phyloP scores from a whole-genome alignment of 1,139 yeast genomes.

The Candida sanyaensis region DNA sequence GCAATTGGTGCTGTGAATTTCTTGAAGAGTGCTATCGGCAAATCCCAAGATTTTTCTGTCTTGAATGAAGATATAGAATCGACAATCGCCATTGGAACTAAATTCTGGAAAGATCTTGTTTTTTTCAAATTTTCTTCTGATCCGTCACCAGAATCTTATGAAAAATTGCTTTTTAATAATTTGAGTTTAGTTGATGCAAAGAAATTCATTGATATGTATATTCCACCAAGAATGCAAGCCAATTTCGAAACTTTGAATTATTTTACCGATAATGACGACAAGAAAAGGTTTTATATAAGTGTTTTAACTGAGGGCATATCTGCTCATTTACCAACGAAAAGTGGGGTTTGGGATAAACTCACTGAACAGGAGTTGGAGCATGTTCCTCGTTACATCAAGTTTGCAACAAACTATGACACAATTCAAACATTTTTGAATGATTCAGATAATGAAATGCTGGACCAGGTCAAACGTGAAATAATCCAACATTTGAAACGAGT shows the following conservation, averaged over 20 bases:
- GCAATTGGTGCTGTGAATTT: background rate
- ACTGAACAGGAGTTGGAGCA: conserved; percentile 3
- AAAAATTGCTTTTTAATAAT: background rate
- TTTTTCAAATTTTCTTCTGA: background rate
- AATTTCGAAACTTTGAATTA: conserved; percentile 4
- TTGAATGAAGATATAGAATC: background rate
- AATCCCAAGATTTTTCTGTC: background rate
- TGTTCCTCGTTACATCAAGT: background rate
- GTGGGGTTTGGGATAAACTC: conserved; percentile 4
- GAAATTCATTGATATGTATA: background rate
- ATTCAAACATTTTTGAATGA: background rate
- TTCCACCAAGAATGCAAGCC: background rate
- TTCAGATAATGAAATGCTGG: background rate
- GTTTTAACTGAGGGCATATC: background rate
- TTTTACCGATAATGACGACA: background rate
- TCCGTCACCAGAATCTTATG: background rate
- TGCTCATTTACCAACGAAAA: background rate
- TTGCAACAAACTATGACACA: conserved; percentile 2
- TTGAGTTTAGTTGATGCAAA: conserved; percentile 2
- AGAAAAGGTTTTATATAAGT: conserved; percentile 5
- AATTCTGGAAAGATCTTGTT: background rate
- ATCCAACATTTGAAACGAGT: conserved; percentile 5
- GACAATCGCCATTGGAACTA: background rate
- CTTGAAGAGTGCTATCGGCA: background rate
- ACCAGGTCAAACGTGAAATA: conserved; percentile 1